A percentile compares a stretch with the other conserved stretches of the same genome.
These are phyloP conservation scores for Naganishia cerealis DNA, from an alignment of 1,284 basidiomycete genomes.

Conservation along the genomic window DNA sequence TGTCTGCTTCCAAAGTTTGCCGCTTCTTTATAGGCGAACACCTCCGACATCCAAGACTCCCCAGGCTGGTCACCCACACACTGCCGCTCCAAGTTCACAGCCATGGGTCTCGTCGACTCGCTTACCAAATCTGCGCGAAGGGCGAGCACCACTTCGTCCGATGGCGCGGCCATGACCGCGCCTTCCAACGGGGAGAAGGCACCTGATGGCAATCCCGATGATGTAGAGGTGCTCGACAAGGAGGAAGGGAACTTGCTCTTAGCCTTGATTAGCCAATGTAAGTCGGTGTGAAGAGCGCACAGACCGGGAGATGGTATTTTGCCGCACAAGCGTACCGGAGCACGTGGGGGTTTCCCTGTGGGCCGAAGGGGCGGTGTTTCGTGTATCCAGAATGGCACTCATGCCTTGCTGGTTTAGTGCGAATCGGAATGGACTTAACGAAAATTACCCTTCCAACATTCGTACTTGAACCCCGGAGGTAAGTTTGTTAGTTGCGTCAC, in stretches of 20 bases:
- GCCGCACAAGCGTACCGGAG: background rate
- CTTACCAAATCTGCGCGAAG: conserved; percentile 25
- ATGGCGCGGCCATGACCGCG: conserved; percentile 15
- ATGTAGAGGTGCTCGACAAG: conserved; percentile 52
- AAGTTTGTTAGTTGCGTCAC: conserved; percentile 30
- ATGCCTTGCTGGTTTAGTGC: conserved; percentile 8
- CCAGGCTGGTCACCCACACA: background rate
- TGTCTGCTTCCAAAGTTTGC: background rate
- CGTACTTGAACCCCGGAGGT: conserved; percentile 77
- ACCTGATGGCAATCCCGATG: conserved; percentile 47
- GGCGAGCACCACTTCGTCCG: conserved; percentile 24
- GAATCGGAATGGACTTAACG: conserved; percentile 82
- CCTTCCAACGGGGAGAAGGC: conserved; percentile 31
- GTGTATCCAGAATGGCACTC: background rate
- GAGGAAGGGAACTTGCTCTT: conserved; percentile 54
- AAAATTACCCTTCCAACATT: conserved; percentile 93
- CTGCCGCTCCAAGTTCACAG: background rate
- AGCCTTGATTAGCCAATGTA: conserved; percentile 52
- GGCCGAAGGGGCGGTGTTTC: background rate
- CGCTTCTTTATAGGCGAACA: background rate
- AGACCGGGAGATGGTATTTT: background rate
- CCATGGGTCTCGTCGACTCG: conserved; percentile 25
- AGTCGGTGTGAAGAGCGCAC: conserved; percentile 35
- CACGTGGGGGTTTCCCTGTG: background rate
- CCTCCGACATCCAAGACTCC: background rate